These are phyloP conservation scores for Cladosporium phlei DNA, from an alignment of 2,329 filamentous ascomycete species.

Conservation along the genomic window DNA sequence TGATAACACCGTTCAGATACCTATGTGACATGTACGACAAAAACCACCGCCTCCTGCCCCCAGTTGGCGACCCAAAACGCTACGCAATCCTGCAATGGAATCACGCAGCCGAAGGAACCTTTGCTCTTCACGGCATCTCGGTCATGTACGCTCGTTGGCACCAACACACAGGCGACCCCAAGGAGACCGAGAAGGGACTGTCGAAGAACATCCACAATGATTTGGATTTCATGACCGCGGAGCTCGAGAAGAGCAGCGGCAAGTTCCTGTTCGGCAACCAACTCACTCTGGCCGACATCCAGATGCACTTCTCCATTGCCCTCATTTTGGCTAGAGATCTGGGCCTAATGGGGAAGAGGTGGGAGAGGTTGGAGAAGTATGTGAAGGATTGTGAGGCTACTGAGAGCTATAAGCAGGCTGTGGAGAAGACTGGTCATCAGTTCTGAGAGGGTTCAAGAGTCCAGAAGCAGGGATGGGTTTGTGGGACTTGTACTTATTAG, in stretches of 20 bases:
- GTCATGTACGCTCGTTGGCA: constrained; percentile 44
- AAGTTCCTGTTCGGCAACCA: constrained; percentile 40
- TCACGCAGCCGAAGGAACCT: constrained; percentile 46
- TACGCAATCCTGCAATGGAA: constrained; percentile 41
- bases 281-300: constrained; percentile 42
- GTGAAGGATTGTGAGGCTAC: constrained; percentile 34
- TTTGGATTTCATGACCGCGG: constrained; percentile 41
- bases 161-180: constrained; percentile 34
- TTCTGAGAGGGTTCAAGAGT: no score
- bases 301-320: constrained; percentile 41
- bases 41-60: constrained; percentile 34
- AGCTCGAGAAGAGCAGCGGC: constrained; percentile 36
- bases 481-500: no score
- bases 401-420: constrained; percentile 35
- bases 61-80: constrained; percentile 31
- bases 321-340: constrained; percentile 39
- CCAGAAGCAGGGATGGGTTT: no score
- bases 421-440: constrained; percentile 38
- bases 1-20: constrained; percentile 32
- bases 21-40: constrained; percentile 45
- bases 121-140: constrained; percentile 42
- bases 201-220: constrained; percentile 43
- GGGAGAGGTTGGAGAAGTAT: constrained; percentile 34
- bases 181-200: constrained; percentile 36
- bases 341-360: constrained; percentile 34